These are phyloP conservation scores for Tricholoma bakamatsutake DNA, from an alignment of 768 basidiomycete genomes.

Conservation along the genomic window DNA sequence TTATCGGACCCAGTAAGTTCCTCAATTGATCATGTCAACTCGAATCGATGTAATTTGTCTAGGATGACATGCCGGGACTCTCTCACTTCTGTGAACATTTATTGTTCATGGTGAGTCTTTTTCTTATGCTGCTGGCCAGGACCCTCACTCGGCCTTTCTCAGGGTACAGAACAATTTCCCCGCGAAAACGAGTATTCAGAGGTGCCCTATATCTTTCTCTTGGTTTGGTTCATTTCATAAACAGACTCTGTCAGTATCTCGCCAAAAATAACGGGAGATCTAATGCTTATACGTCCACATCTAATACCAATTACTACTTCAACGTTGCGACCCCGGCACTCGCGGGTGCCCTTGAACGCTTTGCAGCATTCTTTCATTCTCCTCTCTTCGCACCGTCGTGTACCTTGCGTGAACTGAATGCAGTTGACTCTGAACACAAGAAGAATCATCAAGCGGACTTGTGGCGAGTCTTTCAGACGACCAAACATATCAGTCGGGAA, in stretches of 20 bases:
- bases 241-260: conserved; percentile 45
- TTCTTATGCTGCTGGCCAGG: neutral
- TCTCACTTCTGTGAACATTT: conserved; percentile 97
- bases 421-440: conserved; percentile 95
- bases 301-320: conserved; percentile 89
- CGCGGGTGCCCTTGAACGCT: conserved; percentile 66
- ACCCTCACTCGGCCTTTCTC: neutral
- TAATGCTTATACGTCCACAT: conserved; percentile 90
- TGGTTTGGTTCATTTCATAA: conserved; percentile 5
- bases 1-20: conserved; percentile 80
- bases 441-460: conserved; percentile 89
- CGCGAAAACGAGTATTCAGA: conserved; percentile 93
- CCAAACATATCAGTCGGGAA: conserved; percentile 74
- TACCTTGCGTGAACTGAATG: conserved; percentile 86
- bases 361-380: conserved; percentile 87
- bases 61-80: conserved; percentile 88
- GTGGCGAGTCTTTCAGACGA: conserved; percentile 94
- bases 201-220: conserved; percentile 29
- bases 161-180: conserved; percentile 84
- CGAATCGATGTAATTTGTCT: conserved; percentile 5
- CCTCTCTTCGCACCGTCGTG: conserved; percentile 85
- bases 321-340: conserved; percentile 60
- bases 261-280: conserved; percentile 78
- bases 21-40: neutral
- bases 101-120: conserved; percentile 77